These are phyloP conservation scores for Aphanomyces euteiches DNA, from an alignment of 352 stramenopile species.

Conservation along the genomic window DNA sequence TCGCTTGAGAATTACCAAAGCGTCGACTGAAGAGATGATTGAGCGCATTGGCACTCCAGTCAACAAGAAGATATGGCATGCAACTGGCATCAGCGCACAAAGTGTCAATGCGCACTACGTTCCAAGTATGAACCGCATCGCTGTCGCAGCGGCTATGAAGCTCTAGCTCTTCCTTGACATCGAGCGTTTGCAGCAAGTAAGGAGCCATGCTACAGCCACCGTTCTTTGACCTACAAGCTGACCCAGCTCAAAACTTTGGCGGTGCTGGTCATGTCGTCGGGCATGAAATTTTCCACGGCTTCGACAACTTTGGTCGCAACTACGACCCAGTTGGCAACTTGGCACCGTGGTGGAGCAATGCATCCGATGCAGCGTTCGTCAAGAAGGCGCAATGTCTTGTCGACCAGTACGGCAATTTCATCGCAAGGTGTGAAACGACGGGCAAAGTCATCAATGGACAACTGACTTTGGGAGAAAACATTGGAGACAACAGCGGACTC, in stretches of 20 bases:
- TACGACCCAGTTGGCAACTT: constrained; percentile 80
- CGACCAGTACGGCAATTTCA: constrained; percentile 55
- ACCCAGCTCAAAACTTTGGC: constrained; percentile 86
- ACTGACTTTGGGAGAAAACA: constrained; percentile 77
- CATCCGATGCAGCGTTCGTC: constrained; percentile 62
- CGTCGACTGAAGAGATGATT: constrained; percentile 33
- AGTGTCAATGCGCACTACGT: constrained; percentile 87
- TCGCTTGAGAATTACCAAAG: constrained; percentile 39
- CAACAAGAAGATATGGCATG: constrained; percentile 47
- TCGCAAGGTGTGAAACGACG: constrained; percentile 16
- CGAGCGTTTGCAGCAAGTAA: no score
- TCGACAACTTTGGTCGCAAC: constrained; percentile 90
- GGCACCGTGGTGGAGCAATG: constrained; percentile 62
- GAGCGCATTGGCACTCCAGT: constrained; percentile 32
- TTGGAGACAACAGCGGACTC: constrained; percentile 79
- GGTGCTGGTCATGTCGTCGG: constrained; percentile 90
- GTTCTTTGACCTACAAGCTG: constrained; percentile 70
- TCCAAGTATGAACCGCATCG: constrained; percentile 79
- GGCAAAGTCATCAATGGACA: constrained; percentile 61
- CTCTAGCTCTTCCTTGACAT: no score
- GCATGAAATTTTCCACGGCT: constrained; percentile 92
- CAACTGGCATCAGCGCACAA: constrained; percentile 63
- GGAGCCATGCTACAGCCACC: constrained; percentile 87
- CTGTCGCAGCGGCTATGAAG: constrained; percentile 90
- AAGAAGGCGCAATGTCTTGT: constrained; percentile 57